phyloP scores from a whole-genome alignment of 495 filamentous ascomycete species.

The Penicillium parvum region DNA sequence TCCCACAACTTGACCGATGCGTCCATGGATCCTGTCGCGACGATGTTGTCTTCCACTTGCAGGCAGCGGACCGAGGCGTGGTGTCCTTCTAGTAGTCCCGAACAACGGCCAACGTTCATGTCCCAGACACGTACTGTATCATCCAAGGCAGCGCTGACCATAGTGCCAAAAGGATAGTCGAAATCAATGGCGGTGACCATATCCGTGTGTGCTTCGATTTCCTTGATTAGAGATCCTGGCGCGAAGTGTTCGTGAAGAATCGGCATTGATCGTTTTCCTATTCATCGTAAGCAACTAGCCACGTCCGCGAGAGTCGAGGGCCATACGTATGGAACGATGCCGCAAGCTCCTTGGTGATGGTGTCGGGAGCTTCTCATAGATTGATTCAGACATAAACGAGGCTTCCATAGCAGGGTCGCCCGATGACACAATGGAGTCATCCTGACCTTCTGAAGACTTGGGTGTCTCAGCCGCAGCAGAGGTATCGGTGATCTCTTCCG shows the following conservation, averaged over 20 bases:
- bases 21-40: conserved; percentile 93
- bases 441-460: conserved; percentile 52
- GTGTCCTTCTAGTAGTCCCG: conserved; percentile 87
- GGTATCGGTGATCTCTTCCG: conserved; percentile 64
- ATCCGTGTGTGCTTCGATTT: conserved; percentile 85
- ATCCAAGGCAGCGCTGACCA: conserved; percentile 92
- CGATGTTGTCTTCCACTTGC: conserved; percentile 93
- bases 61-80: conserved; percentile 89
- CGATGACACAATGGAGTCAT: conserved; percentile 42
- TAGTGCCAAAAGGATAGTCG: conserved; percentile 89
- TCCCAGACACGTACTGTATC: conserved; percentile 99
- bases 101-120: conserved; percentile 84
- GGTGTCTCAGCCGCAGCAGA: conserved; percentile 52
- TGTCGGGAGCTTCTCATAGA: conserved; percentile 87
- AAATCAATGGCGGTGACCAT: conserved; percentile 89
- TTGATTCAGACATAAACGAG: conserved; percentile 95
- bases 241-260: conserved; percentile 94
- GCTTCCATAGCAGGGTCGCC: conserved; percentile 56
- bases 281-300: conserved; percentile 7
- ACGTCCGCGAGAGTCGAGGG: not conserved
- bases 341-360: conserved; percentile 57
- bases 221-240: conserved; percentile 81
- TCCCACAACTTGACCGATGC: conserved; percentile 96
- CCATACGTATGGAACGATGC: conserved; percentile 55
- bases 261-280: conserved; percentile 78